Percentiles rank a stretch among this genome's conserved stretches.
phyloP scores from a whole-genome alignment of 495 filamentous ascomycete genomes.

The Terfezia boudieri region DNA sequence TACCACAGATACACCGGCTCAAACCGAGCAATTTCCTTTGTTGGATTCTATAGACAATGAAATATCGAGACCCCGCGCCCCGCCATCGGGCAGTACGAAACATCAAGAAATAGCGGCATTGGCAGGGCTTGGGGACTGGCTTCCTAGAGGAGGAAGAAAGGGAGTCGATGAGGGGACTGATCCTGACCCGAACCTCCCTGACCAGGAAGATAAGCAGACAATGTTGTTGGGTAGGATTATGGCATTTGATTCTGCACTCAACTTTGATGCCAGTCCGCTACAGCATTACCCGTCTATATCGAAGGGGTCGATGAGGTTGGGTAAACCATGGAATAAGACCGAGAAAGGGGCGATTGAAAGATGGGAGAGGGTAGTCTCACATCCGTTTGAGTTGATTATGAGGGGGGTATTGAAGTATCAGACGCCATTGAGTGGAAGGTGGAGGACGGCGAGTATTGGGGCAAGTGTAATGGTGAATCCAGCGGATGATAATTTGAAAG shows the following conservation, averaged over 20 bases:
- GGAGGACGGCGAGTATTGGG: conserved; percentile 24
- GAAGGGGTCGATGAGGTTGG: conserved; percentile 57
- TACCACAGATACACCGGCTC: background rate
- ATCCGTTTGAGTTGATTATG: conserved; percentile 81
- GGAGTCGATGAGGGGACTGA: conserved; percentile 41
- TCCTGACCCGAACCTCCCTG: conserved; percentile 38
- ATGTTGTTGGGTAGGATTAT: conserved; percentile 79
- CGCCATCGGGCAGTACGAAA: background rate
- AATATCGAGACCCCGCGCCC: background rate
- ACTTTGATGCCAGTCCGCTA: conserved; percentile 74
- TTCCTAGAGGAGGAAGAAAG: background rate
- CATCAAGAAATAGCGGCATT: background rate
- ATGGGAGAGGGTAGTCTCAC: conserved; percentile 75
- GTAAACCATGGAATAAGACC: conserved; percentile 71
- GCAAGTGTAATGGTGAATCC: conserved; percentile 15
- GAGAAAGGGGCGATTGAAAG: conserved; percentile 63
- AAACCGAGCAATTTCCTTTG: background rate
- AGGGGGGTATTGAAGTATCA: conserved; percentile 76
- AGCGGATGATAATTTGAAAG: background rate
- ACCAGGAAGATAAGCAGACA: conserved; percentile 44
- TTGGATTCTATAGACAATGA: background rate
- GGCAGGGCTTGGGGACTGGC: too few species aligned
- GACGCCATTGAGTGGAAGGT: conserved; percentile 53
- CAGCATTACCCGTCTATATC: conserved; percentile 40
- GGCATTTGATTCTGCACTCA: conserved; percentile 63